These are phyloP conservation scores for Neonectria neomacrospora DNA, from an alignment of 2,329 filamentous ascomycete genomes.

Conservation along the genomic window DNA sequence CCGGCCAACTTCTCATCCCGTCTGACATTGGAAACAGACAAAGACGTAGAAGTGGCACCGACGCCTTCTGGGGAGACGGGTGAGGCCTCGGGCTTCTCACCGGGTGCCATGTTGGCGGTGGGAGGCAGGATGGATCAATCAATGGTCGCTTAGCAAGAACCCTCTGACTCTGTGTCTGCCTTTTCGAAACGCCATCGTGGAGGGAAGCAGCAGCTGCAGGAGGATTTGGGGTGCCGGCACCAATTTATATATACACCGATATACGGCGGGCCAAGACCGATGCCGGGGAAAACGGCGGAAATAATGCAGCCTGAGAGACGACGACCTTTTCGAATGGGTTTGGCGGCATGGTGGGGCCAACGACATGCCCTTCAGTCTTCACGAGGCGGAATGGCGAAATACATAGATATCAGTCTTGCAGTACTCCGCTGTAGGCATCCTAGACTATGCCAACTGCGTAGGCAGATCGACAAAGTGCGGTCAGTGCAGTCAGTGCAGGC, in stretches of 20 bases:
- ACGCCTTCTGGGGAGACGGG: neutral
- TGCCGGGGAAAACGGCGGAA: neutral
- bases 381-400: constrained; percentile 24
- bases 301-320: neutral
- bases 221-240: neutral
- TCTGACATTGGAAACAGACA: neutral
- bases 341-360: constrained; percentile 28
- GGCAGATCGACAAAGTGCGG: neutral
- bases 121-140: too few species aligned
- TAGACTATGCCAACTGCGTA: neutral
- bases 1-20: neutral
- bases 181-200: neutral
- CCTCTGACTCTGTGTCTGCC: neutral
- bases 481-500: neutral
- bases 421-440: neutral
- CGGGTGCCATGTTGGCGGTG: constrained; percentile 4
- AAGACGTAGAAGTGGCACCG: neutral
- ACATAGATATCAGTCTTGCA: constrained; percentile 15
- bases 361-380: constrained; percentile 1
- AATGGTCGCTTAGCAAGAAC: neutral
- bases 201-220: neutral
- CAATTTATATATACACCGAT: neutral
- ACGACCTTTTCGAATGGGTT: neutral
- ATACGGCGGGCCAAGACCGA: neutral
- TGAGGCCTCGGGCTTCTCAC: constrained; percentile 20